Base-by-base conservation (phyloP, 192 early-diverging fungal genomes). In the Dissophora globulifera region DNA sequence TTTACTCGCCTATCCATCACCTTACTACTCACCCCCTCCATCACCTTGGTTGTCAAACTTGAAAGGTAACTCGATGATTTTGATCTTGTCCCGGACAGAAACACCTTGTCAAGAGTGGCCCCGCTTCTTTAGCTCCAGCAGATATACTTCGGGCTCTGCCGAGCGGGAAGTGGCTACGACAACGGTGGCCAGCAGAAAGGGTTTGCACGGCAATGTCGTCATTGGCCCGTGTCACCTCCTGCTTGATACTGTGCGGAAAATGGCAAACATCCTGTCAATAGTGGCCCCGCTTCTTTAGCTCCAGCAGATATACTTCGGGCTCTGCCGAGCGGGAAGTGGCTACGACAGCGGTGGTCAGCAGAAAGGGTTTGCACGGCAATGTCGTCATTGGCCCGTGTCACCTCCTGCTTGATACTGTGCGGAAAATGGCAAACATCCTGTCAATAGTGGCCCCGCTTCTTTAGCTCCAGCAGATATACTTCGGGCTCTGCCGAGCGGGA, bases 141-240 rank as follows among this genome's bases (percentile, higher is more conserved):
- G 61, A 62, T 62, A 40, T 38, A 42, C 43, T 46, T 31, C 57
- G 43, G 13, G 17, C 49, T 62, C 26, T 52, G 61, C 61, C 35
- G 50, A 46, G 50, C 35, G 30, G 22, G 61, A 29, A 52, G 61
- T 62, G 59, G 61, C 50, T 62, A 52, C 61, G 57, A 58, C 45
- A 58, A 47, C 38, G 45, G 57, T 47, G 43, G 57, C 47, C 57
- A 10, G 29, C 45, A 45, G 57, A 19, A 59, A 6, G 17, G 4
- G 25, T 41, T 31, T 27, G 1, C 5, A 59, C 43, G 19, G 38
- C 25, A 58, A 38, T 38, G 35, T 6, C 35, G 35, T 13, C 35
- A 38, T 38, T 38, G 35, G 13, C 35, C n/a, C n/a, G n/a, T n/a
- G n/a, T n/a, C n/a, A n/a, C 35, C 6, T 38, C 13, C 35, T 38